These are phyloP conservation scores for Spizellomyces sp. DNA, from an alignment of 192 early-diverging fungal genomes.

Conservation along the genomic window DNA sequence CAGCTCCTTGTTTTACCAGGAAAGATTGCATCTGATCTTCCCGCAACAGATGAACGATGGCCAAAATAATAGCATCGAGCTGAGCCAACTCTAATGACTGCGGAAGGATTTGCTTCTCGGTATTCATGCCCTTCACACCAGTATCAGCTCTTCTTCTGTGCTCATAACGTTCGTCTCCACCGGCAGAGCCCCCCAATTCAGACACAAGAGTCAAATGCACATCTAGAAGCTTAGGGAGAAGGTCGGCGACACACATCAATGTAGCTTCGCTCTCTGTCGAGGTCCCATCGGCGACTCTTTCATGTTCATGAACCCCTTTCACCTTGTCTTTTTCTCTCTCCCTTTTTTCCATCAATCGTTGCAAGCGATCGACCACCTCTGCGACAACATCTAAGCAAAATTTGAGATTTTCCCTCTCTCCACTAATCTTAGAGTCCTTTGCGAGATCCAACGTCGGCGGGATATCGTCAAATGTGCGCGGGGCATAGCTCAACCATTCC, in stretches of 20 bases:
- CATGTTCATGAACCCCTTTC: neutral
- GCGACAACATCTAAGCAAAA: conserved; percentile 41
- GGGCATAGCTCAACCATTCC: conserved; percentile 21
- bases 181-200: conserved; percentile 6
- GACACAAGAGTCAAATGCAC: conserved; percentile 5
- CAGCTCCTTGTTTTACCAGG: neutral
- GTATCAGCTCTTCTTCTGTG: neutral
- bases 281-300: neutral
- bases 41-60: conserved; percentile 37
- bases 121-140: neutral
- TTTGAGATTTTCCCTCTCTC: conserved; percentile 36
- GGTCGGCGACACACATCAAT: conserved; percentile 19
- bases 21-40: conserved; percentile 16
- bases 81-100: conserved; percentile 30
- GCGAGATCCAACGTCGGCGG: neutral
- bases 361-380: conserved; percentile 46
- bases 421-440: neutral
- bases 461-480: conserved; percentile 7
- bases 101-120: neutral
- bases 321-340: conserved; percentile 5
- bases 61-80: conserved; percentile 35
- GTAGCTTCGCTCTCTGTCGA: neutral
- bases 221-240: conserved; percentile 13
- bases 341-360: conserved; percentile 22
- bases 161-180: conserved; percentile 6